Conservation (phyloP, 2,329 filamentous ascomycete genomes). For the Leptographium procerum region DNA sequence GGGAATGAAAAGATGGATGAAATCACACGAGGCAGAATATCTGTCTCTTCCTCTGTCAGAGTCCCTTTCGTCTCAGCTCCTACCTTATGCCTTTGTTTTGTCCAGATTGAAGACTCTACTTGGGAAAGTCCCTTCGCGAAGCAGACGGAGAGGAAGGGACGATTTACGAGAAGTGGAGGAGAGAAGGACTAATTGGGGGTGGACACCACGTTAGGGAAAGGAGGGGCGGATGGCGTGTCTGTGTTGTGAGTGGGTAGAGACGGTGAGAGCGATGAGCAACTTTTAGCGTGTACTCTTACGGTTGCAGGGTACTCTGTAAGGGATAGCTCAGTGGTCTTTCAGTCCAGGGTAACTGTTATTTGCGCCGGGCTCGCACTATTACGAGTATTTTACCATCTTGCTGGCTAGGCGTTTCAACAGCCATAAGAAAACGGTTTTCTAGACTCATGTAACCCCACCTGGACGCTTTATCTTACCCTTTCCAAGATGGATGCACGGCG, state of each 20-base stretch:
- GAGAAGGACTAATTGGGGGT: not conserved
- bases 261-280: not conserved
- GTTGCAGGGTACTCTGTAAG: not conserved
- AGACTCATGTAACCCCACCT: not conserved
- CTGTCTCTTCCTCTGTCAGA: not conserved
- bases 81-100: not conserved
- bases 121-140: not conserved
- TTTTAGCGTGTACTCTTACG: not conserved
- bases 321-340: not conserved
- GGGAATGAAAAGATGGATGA: not conserved
- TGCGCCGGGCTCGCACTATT: not conserved
- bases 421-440: not conserved
- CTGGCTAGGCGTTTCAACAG: not conserved
- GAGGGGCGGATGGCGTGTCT: constrained; percentile 2
- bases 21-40: not conserved
- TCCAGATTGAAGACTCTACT: not conserved
- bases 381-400: too few relatives aligned
- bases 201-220: not conserved
- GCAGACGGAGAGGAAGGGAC: not conserved
- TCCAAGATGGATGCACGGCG: not conserved
- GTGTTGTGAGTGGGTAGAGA: not conserved
- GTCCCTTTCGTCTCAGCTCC: not conserved
- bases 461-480: not conserved
- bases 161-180: not conserved
- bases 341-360: too few relatives aligned